Base-by-base conservation (phyloP, 192 early-diverging fungal genomes). In the Umbelopsis sp. region DNA sequence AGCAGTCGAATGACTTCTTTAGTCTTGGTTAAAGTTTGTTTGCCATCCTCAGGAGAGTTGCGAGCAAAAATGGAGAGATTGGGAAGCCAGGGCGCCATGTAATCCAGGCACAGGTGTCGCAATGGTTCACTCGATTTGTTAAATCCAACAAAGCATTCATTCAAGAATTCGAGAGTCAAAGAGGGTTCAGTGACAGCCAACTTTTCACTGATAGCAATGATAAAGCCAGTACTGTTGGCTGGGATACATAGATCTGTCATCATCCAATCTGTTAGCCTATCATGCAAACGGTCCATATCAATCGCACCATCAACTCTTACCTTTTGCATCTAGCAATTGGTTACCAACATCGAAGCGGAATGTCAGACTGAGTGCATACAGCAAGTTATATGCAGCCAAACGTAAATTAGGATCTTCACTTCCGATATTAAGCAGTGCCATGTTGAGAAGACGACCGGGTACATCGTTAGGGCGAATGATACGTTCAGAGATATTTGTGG, bases 401-500 rank as follows among this genome's bases (percentile, higher is more conserved):
- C 96, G 83, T 45, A 99, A 78, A 41, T 84, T 86, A 3, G 94
- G 84, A 70, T 97, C 94, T 25, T 91, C 89, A 45, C 91, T 92
- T 0, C 92, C 94, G 50, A 95, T 84, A 78, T 97, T 97, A 45
- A 96, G 82, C 69, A 99, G 75, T 22, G 96, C 93, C 83, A 98
- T 95, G 67, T 97, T 98, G 44, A 98, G 83, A 45, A 98, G 77
- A 21, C 91, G 92, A 12, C 96, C 97, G 0, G 96, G 93, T 8
- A 97, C 95, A 85, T 96, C 95, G 12, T 86, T 84, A 4, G 96
- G 95, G 53, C 91, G 87, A 52, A 98, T 90, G 2, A 81, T 86
- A 62, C 94, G 88, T 56, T 94, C 91, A 22, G 83, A 80, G 22
- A 90, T 79, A 56, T 81, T 85, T 12, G 80, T 73, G 16, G 89